Conservation (phyloP, 2,329 filamentous ascomycete species). For the Botryotinia convoluta region DNA sequence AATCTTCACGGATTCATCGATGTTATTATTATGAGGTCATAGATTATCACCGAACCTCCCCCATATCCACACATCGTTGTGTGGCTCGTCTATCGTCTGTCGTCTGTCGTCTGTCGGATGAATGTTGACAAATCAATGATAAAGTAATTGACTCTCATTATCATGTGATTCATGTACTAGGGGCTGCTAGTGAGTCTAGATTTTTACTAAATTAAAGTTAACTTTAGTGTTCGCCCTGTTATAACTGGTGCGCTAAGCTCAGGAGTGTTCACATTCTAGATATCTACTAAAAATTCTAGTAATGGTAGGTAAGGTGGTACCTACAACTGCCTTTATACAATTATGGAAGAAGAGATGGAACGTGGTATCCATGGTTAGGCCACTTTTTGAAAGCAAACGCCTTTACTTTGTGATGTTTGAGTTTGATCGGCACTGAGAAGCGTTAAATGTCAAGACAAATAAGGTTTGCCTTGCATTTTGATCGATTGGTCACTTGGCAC, state of each 20-base stretch:
- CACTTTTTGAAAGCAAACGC: background rate
- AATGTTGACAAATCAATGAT: background rate
- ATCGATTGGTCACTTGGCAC: background rate
- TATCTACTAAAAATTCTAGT: background rate
- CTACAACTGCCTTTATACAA: background rate
- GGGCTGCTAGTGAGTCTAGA: background rate
- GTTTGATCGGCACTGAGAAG: background rate
- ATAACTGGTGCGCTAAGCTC: background rate
- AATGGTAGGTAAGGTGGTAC: too few species aligned
- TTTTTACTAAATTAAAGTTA: background rate
- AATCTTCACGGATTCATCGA: background rate
- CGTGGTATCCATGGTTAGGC: fast-evolving
- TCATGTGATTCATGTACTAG: background rate
- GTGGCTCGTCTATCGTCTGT: background rate
- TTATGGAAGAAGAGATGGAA: background rate
- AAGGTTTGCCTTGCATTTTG: background rate
- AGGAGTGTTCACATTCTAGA: background rate
- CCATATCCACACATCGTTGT: background rate
- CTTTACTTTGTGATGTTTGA: background rate
- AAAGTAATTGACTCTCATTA: background rate
- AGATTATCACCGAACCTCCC: background rate
- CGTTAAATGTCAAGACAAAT: background rate
- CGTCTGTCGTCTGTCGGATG: background rate
- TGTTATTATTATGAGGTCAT: background rate
- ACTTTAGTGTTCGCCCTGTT: background rate